These are phyloP conservation scores for Heterococcus sp. DNA, from an alignment of 108 stramenopile genomes.

Conservation along the genomic window DNA sequence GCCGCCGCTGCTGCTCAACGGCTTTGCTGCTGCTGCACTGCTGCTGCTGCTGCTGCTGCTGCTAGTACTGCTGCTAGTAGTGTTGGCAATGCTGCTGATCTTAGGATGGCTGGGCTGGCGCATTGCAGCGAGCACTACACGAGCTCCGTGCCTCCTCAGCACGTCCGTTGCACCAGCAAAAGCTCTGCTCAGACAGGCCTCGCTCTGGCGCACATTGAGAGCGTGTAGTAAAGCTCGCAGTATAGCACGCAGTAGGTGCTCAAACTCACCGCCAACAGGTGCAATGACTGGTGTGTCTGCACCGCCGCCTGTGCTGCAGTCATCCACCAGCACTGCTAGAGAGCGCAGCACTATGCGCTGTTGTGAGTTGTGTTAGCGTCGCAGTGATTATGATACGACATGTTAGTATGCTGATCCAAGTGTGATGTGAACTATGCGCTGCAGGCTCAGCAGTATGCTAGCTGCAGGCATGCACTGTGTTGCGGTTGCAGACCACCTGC, in stretches of 20 bases:
- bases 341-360: not conserved
- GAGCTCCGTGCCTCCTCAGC: constrained; percentile 31
- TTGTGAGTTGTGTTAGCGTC: not conserved
- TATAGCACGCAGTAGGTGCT: constrained; percentile 28
- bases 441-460: too few relatives aligned
- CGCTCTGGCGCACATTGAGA: constrained; percentile 26
- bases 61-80: not conserved
- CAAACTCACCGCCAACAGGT: not conserved
- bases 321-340: not conserved
- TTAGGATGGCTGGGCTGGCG: not conserved
- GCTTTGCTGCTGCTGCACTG: not conserved
- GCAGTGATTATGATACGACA: not conserved
- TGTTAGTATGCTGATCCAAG: too few relatives aligned
- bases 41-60: not conserved
- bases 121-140: constrained; percentile 23
- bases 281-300: not conserved
- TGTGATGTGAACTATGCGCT: too few relatives aligned
- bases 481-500: too few relatives aligned
- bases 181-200: constrained; percentile 25
- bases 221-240: constrained; percentile 31
- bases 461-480: too few relatives aligned
- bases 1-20: not conserved
- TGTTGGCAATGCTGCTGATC: not conserved
- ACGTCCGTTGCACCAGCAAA: constrained; percentile 43
- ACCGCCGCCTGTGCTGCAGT: not conserved